Base-by-base conservation (phyloP, 192 early-diverging fungal genomes). In the Ambispora gerdemannii region DNA sequence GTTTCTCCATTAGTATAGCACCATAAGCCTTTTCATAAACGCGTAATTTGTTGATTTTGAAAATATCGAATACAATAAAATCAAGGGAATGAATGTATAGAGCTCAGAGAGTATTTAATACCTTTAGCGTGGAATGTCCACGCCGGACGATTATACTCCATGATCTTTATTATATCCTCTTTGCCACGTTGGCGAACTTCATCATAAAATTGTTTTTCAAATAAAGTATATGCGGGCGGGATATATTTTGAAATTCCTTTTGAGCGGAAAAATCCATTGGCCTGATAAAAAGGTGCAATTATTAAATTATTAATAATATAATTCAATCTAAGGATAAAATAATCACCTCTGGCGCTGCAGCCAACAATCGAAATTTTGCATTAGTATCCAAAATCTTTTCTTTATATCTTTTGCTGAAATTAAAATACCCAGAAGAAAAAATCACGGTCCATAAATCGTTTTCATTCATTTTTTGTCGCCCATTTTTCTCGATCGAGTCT, bases 81-180 rank as follows among this genome's bases (percentile, higher is more conserved):
- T 72, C 17, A n/a, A 60, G 24, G 1, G 38, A 27, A 30, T 69
- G n/a, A 20, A 24, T n/a, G 19, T 69, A 15, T 35, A 3, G 36
- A 64, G n/a, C n/a, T 25, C 50, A 22, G 3, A 17, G n/a, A n/a
- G n/a, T n/a, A 32, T 7, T 24, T 27, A 25, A 53, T 79, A 91
- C 92, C 93, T 88, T 99, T 99, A 2, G 90, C 93, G 74, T 99
- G 97, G 74, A 88, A 99, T 0, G 97, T 99, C 95, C 97, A 99
- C 27, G 87, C 89, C 4, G 77, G 73, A 32, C 91, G 74, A 13
- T 75, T 73, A 74, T 93, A 98, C 79, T 98, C 95, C 35, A 83
- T 78, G 20, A 97, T 85, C 3, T 81, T 76, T 60, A 93, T 88
- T 43, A 77, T 74, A 4, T 86, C 77, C 0, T 70, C 73, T 32